A percentile compares a stretch with the other conserved stretches of the same genome.
phyloP scores from a whole-genome alignment of 2,329 filamentous ascomycete species.

The Diaporthe citri region DNA sequence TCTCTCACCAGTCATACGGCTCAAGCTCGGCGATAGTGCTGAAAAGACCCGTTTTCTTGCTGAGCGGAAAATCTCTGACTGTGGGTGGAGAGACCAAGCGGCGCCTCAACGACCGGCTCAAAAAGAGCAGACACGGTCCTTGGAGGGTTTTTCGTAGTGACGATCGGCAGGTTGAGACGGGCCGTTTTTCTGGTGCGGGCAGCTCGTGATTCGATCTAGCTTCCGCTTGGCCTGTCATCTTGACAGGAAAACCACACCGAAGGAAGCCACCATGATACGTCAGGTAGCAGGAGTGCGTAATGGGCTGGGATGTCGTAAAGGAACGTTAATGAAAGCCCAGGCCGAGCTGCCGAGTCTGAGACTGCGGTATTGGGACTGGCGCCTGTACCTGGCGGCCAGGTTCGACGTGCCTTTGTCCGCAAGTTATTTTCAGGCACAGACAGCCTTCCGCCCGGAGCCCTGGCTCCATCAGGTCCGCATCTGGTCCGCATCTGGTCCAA shows the following conservation, averaged over 20 bases:
- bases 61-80: constrained; percentile 9
- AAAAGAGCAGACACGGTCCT: not conserved
- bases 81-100: constrained; percentile 2
- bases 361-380: constrained; percentile 4
- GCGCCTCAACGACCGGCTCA: not conserved
- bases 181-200: constrained; percentile 25
- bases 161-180: constrained; percentile 31
- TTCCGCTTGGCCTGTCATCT: constrained; percentile 27
- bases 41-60: constrained; percentile 9
- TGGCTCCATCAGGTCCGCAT: constrained; percentile 35
- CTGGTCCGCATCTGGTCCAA: constrained; percentile 24
- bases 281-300: constrained; percentile 30
- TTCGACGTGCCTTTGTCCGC: not conserved
- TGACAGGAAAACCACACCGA: constrained; percentile 6
- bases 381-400: not conserved
- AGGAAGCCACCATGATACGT: constrained; percentile 25
- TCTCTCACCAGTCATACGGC: constrained; percentile 6
- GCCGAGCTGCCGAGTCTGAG: constrained; percentile 19
- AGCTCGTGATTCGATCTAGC: constrained; percentile 23
- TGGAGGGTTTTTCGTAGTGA: not conserved
- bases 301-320: constrained; percentile 2
- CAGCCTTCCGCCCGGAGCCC: constrained; percentile 27
- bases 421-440: constrained; percentile 17
- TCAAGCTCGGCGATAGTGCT: constrained; percentile 18
- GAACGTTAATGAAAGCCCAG: constrained; percentile 12